Percentiles rank a stretch among this genome's conserved stretches.
phyloP scores from a whole-genome alignment of 1,284 basidiomycete species.

The Malassezia psittaci region DNA sequence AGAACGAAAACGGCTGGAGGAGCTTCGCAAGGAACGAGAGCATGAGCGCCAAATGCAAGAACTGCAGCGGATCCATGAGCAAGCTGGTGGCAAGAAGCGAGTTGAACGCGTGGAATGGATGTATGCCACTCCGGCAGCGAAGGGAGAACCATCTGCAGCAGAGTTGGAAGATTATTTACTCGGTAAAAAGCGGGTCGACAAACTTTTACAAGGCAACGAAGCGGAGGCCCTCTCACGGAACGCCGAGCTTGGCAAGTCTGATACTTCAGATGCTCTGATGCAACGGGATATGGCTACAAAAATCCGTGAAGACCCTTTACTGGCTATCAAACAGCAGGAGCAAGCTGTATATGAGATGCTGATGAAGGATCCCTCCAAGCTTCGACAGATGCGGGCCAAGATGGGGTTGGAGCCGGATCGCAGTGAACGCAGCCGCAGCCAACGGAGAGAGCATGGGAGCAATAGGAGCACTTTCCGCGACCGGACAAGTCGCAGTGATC shows the following conservation, averaged over 20 bases:
- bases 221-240: slow-evolving; percentile 55
- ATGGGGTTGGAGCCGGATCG: slow-evolving; percentile 52
- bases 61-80: slow-evolving; percentile 66
- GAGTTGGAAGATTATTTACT: slow-evolving; percentile 92
- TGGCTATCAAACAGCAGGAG: slow-evolving; percentile 95
- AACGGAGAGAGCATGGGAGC: neutral
- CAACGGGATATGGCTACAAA: slow-evolving; percentile 76
- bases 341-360: slow-evolving; percentile 81
- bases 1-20: slow-evolving; percentile 94
- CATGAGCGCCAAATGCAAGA: slow-evolving; percentile 94
- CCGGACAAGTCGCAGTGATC: slow-evolving; percentile 20
- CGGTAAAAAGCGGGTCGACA: slow-evolving; percentile 97
- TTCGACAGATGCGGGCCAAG: slow-evolving; percentile 59
- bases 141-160: slow-evolving; percentile 62
- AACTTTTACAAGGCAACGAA: slow-evolving; percentile 72
- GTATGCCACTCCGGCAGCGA: slow-evolving; percentile 87
- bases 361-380: slow-evolving; percentile 77
- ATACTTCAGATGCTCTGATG: slow-evolving; percentile 57
- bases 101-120: slow-evolving; percentile 96
- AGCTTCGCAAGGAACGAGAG: slow-evolving; percentile 90
- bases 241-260: slow-evolving; percentile 23
- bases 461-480: neutral
- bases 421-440: slow-evolving; percentile 51
- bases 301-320: slow-evolving; percentile 85
- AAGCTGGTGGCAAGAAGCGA: slow-evolving; percentile 84